phyloP scores from a whole-genome alignment of 345 rosid species.

The Trapa bicornis region DNA sequence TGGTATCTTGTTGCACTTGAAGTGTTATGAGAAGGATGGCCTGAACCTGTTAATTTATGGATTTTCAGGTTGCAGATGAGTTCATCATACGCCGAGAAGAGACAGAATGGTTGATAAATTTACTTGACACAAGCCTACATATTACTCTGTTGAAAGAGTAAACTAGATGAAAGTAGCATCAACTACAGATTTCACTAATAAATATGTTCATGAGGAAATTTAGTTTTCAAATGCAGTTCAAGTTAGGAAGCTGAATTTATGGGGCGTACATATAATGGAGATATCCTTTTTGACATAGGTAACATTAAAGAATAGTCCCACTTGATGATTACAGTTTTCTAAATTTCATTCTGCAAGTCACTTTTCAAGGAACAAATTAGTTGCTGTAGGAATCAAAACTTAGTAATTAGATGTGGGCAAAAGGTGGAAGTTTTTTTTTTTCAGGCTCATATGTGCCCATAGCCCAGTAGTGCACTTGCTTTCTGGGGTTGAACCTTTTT shows the following conservation, averaged over 20 bases:
- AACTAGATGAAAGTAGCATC: background rate
- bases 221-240: background rate
- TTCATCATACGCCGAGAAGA: conserved; percentile 82
- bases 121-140: background rate
- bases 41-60: background rate
- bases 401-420: too few relatives aligned
- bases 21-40: background rate
- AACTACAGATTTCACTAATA: background rate
- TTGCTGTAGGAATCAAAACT: background rate
- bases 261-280: background rate
- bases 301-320: background rate
- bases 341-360: background rate
- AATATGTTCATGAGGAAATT: background rate
- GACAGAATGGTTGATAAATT: conserved; percentile 58
- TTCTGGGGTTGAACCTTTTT: background rate
- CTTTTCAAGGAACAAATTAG: background rate
- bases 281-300: background rate
- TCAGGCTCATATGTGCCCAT: too few relatives aligned
- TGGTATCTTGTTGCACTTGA: background rate
- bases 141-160: background rate
- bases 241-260: background rate
- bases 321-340: background rate
- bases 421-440: background rate
- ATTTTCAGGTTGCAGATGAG: conserved; percentile 83
- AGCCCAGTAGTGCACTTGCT: too few relatives aligned